Base-by-base conservation (phyloP, 768 basidiomycete species). In the Hydnomerulius pinastri region DNA sequence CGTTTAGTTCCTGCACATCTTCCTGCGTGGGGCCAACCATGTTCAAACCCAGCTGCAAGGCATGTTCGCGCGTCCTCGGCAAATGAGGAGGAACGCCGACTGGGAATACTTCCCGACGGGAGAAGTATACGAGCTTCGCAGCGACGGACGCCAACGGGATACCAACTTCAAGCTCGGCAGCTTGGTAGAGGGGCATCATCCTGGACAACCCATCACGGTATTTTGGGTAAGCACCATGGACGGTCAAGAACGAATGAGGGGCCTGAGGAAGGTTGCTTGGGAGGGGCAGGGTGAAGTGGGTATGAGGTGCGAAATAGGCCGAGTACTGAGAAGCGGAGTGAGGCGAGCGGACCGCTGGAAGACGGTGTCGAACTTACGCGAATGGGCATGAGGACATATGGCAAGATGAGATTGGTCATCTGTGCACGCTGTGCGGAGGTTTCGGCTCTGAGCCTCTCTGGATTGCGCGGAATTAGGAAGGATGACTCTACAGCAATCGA, bases 61-160 rank as follows among this genome's bases (percentile, higher is more conserved):
- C 71, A 2, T 71, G 61, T 1, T 55, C 60, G 32, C 69, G 67
- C 18, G 69, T 71, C 35, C 64, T 55, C 1, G 67, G 60, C 18
- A 72, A 71, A 7, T 68, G 65, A 0, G 67, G 62, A 2, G 81
- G 79, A 28, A 80, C 59, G 9, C 48, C 59, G 52, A 86, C 72
- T 0, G 76, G 71, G 3, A 67, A 58, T 6, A 75, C 56, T 53
- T 89, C 85, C 23, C 78, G 71, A 17, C 82, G 78, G 9, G 83
- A 72, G 40, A 86, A 76, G 68, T 79, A 89, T 28, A 87, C 63
- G 8, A 87, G 73, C 32, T 80, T 83, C 0, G 87, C 87, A 0
- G 86, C 79, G 27, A 73, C 59, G 21, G 82, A 69, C 15, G 79
- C 71, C 7, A 81, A 76, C 0, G 86, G 85, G 2, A 64, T 36